These are phyloP conservation scores for Citeromyces hawaiiensis DNA, from an alignment of 1,139 yeast genomes.

Conservation along the genomic window DNA sequence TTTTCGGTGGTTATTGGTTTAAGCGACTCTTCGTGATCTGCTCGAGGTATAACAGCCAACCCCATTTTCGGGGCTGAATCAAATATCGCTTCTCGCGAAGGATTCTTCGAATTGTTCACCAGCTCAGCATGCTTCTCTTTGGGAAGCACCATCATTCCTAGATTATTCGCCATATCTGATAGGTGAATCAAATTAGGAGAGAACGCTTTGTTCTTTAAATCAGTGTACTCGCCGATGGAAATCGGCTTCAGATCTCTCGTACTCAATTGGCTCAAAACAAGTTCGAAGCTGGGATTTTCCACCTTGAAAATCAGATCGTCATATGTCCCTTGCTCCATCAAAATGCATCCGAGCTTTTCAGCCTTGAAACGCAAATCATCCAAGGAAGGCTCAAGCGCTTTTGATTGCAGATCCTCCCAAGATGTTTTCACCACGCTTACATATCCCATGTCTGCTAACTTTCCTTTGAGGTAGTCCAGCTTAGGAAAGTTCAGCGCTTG, in stretches of 20 bases:
- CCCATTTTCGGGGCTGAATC: neutral
- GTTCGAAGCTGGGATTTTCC: neutral
- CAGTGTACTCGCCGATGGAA: too few relatives aligned
- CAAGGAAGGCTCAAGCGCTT: neutral
- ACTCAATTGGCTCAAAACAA: neutral
- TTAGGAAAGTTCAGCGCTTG: neutral
- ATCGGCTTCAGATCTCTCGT: neutral
- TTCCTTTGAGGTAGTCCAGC: neutral
- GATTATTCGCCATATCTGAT: neutral
- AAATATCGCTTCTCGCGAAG: constrained; percentile 3
- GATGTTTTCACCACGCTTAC: neutral
- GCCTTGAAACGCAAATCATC: constrained; percentile 1
- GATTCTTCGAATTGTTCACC: constrained; percentile 9
- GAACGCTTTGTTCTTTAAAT: neutral
- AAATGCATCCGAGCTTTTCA: neutral
- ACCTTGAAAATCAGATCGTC: neutral
- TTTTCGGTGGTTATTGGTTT: neutral
- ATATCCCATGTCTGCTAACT: neutral
- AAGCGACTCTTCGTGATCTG: constrained; percentile 1
- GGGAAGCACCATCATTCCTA: constrained; percentile 13
- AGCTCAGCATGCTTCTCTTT: constrained; percentile 7
- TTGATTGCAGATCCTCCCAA: neutral
- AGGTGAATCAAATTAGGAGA: neutral
- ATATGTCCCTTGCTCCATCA: neutral
- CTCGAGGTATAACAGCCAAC: constrained; percentile 3